Conservation (phyloP, 441 rosid species). For the Dalechampia spathulata region DNA sequence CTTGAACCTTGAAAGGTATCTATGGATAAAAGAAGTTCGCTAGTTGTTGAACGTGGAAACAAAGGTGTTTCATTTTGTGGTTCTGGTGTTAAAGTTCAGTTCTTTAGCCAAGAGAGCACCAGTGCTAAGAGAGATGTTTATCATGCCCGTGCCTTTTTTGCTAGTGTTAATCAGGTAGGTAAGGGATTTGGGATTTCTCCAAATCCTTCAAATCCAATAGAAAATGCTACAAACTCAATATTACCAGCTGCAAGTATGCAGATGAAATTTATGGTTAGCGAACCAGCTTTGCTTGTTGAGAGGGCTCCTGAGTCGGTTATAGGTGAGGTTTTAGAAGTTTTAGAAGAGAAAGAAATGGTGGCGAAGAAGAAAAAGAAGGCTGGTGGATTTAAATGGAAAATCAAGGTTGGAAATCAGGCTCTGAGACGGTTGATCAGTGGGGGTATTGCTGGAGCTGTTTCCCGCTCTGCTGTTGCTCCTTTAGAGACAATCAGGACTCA, state of each 20-base stretch:
- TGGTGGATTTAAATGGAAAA: constrained; percentile 27
- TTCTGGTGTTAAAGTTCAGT: constrained; percentile 31
- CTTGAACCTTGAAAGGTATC: constrained; percentile 9
- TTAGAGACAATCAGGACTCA: constrained; percentile 54
- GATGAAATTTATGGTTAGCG: constrained; percentile 24
- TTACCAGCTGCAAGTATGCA: constrained; percentile 24
- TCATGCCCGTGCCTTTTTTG: constrained; percentile 31
- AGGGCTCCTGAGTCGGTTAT: constrained; percentile 23
- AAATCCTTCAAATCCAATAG: constrained; percentile 26
- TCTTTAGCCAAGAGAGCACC: constrained; percentile 18
- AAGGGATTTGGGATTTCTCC: constrained; percentile 36
- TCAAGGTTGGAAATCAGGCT: constrained; percentile 36
- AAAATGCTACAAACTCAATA: constrained; percentile 14
- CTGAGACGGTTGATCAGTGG: constrained; percentile 52
- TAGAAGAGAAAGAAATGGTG: constrained; percentile 19
- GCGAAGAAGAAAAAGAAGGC: constrained; percentile 18
- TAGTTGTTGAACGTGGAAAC: constrained; percentile 22
- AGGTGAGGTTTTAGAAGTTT: constrained; percentile 20
- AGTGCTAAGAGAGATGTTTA: background rate
- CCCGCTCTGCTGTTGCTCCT: constrained; percentile 47
- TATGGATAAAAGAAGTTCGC: constrained; percentile 30
- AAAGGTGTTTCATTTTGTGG: constrained; percentile 30
- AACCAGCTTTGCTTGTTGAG: constrained; percentile 26
- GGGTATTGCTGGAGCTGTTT: constrained; percentile 50
- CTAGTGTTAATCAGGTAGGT: constrained; percentile 49